Evolutionary conservation across 805 yeast genomes (phyloP).

Genomic region (Wickerhamomyces bovis): DNA sequence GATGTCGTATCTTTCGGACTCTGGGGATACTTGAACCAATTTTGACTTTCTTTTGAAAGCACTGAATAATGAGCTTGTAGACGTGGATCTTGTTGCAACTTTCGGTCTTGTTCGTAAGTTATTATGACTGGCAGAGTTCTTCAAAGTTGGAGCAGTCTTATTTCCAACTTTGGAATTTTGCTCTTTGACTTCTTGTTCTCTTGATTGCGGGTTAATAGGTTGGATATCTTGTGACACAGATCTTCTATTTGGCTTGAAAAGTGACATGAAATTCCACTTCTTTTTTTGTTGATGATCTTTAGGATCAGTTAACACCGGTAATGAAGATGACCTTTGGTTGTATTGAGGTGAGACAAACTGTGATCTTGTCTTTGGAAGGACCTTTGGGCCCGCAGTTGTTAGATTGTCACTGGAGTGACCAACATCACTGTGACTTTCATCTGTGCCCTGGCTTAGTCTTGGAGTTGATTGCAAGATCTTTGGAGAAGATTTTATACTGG

Average conservation of each 20-base stretch:
- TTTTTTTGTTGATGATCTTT: constrained; percentile 4
- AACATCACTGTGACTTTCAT: no score
- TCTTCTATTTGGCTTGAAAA: constrained; percentile 17
- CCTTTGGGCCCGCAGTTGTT: constrained; percentile 2
- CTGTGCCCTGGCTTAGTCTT: not conserved
- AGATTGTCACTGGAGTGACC: not conserved
- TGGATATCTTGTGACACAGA: constrained; percentile 14
- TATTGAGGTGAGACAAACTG: constrained; percentile 10
- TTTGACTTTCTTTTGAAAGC: constrained; percentile 20
- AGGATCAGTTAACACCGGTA: constrained; percentile 14
- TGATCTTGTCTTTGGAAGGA: constrained; percentile 8
- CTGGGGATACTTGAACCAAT: not conserved
- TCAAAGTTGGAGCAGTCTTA: not conserved
- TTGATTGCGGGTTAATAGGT: constrained; percentile 2
- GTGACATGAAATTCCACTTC: constrained; percentile 19
- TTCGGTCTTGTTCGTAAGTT: constrained; percentile 6
- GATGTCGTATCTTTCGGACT: not conserved
- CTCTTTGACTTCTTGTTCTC: not conserved
- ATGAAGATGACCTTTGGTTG: constrained; percentile 19
- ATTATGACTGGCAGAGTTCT: constrained; percentile 15
- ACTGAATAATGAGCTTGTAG: constrained; percentile 20
- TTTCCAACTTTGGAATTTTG: not conserved
- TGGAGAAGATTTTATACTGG: constrained; percentile 1
- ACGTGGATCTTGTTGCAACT: constrained; percentile 20
- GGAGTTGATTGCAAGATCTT: constrained; percentile 1